These are phyloP conservation scores for Coemansia sp. DNA, from an alignment of 192 early-diverging fungal genomes.

Conservation along the genomic window DNA sequence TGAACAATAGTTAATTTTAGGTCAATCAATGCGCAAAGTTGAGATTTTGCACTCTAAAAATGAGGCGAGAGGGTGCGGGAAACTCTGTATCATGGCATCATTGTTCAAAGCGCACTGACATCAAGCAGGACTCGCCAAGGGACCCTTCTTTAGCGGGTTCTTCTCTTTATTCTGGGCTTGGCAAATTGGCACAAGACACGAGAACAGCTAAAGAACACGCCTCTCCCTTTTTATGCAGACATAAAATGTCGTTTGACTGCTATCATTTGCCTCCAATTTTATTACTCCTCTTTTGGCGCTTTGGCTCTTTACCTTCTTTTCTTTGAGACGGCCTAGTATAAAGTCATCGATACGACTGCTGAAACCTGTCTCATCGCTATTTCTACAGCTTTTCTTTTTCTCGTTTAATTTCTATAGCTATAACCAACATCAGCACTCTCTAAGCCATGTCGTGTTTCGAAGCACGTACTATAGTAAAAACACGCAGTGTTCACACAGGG, in stretches of 20 bases:
- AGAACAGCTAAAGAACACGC: neutral
- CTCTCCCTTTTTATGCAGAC: neutral
- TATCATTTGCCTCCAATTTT: no score
- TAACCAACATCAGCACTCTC: neutral
- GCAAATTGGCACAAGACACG: neutral
- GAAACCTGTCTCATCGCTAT: neutral
- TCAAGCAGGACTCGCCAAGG: neutral
- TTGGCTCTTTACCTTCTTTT: no score
- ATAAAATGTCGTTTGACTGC: no score
- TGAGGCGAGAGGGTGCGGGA: neutral
- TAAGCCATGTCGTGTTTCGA: conserved; percentile 5
- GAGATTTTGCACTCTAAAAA: neutral
- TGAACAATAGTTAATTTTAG: neutral
- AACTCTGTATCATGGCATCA: neutral
- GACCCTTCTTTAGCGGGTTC: neutral
- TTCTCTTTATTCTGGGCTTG: neutral
- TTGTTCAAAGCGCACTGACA: neutral
- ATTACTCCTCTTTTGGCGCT: no score
- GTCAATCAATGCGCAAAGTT: neutral
- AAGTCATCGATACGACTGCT: no score
- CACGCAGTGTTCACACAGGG: conserved; percentile 10
- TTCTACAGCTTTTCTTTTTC: neutral
- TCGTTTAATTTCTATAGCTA: neutral
- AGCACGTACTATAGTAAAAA: conserved; percentile 8
- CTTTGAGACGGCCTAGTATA: no score